phyloP scores from a whole-genome alignment of 2,329 filamentous ascomycete genomes.

The Fusarium poae region DNA sequence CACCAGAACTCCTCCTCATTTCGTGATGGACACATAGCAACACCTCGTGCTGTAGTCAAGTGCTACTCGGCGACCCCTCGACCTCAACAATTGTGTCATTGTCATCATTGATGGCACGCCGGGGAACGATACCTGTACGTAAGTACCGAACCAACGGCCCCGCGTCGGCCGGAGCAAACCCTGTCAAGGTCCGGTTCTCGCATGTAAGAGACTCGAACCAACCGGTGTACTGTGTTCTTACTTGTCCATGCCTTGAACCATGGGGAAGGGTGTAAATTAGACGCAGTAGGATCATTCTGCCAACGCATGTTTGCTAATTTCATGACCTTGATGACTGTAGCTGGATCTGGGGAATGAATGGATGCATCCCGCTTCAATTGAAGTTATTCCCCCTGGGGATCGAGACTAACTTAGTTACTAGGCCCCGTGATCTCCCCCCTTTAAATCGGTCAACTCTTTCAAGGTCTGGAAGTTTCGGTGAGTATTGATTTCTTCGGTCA shows the following conservation, averaged over 20 bases:
- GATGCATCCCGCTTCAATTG: conserved; percentile 27
- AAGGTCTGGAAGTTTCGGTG: conserved; percentile 48
- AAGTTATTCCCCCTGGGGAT: conserved; percentile 30
- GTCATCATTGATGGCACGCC: conserved; percentile 47
- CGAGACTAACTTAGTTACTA: conserved; percentile 28
- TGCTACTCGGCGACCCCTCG: conserved; percentile 26
- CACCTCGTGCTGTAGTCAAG: conserved; percentile 39
- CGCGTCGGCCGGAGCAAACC: conserved; percentile 43
- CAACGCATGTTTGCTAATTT: conserved; percentile 32
- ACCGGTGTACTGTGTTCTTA: conserved; percentile 25
- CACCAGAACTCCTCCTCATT: conserved; percentile 28
- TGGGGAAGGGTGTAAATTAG: conserved; percentile 24
- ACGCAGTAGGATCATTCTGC: conserved; percentile 6
- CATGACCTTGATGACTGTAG: conserved; percentile 39
- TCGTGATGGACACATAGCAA: conserved; percentile 19
- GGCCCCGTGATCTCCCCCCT: conserved; percentile 43
- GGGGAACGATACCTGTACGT: conserved; percentile 39
- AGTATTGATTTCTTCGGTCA: conserved; percentile 40
- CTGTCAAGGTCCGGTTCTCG: conserved; percentile 27
- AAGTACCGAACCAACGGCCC: conserved; percentile 46
- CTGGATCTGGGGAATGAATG: conserved; percentile 42
- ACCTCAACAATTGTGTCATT: conserved; percentile 46
- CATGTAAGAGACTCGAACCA: conserved; percentile 17
- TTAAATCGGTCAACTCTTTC: conserved; percentile 31
- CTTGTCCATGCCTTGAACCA: conserved; percentile 24